Percentiles rank a stretch among this genome's conserved stretches.
phyloP scores from a whole-genome alignment of 208 protist genomes.

The Acanthamoeba polyphaga region DNA sequence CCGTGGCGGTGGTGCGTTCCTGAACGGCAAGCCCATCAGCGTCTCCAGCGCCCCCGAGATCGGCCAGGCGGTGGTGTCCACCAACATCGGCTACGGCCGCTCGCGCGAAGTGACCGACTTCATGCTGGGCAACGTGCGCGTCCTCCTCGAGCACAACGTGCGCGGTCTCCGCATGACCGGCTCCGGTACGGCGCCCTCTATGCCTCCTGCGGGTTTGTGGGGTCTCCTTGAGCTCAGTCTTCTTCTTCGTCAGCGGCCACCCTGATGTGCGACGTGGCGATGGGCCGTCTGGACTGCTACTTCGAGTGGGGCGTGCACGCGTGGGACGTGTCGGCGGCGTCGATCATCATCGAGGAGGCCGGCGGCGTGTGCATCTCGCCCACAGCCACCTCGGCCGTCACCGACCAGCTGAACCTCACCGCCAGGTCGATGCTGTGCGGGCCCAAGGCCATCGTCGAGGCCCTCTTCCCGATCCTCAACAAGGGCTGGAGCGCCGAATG shows the following conservation, averaged over 20 bases:
- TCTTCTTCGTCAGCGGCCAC: constrained; percentile 67
- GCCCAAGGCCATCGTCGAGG: neutral
- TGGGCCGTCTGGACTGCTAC: constrained; percentile 55
- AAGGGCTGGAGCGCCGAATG: constrained; percentile 10
- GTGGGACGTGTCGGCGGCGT: constrained; percentile 82
- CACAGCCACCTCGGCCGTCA: neutral
- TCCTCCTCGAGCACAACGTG: constrained; percentile 48
- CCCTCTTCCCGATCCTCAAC: constrained; percentile 10
- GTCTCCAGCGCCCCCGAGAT: constrained; percentile 52
- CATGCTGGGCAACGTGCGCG: constrained; percentile 70
- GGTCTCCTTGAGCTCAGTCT: neutral
- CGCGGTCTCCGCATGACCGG: constrained; percentile 78
- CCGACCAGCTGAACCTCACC: constrained; percentile 6
- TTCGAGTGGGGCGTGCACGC: constrained; percentile 83
- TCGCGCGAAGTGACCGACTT: neutral
- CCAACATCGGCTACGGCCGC: constrained; percentile 75
- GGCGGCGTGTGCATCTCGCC: constrained; percentile 63
- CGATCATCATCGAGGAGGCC: constrained; percentile 81
- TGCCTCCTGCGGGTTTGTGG: neutral
- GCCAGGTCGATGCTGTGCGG: constrained; percentile 52
- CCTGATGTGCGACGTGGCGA: constrained; percentile 79
- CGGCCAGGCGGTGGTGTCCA: constrained; percentile 29
- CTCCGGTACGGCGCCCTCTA: neutral
- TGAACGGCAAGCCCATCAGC: constrained; percentile 69
- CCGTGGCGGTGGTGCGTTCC: constrained; percentile 68